These are phyloP conservation scores for Paxillus involutus DNA, from an alignment of 768 basidiomycete species.

Conservation along the genomic window DNA sequence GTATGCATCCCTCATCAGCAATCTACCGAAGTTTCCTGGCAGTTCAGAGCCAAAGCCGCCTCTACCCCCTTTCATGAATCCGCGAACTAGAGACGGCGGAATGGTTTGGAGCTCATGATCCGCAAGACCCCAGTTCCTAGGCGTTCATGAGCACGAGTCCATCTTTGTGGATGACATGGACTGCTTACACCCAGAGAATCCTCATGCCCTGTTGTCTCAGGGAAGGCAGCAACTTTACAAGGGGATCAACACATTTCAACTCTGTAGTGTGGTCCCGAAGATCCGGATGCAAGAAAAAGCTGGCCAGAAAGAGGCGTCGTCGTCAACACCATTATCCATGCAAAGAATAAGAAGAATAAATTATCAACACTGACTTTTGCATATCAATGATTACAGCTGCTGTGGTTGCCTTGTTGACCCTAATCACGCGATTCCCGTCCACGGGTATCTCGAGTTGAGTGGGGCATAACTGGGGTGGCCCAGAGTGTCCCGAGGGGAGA, in stretches of 20 bases:
- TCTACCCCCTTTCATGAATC: conserved; percentile 47
- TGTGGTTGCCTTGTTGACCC: conserved; percentile 47
- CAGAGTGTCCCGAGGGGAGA: conserved; percentile 23
- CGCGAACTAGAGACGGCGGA: conserved; percentile 57
- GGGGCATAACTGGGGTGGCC: conserved; percentile 33
- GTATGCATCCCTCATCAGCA: conserved; percentile 55
- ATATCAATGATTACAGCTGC: conserved; percentile 70
- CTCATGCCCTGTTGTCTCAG: conserved; percentile 51
- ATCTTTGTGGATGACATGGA: background rate
- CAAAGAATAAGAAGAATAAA: background rate
- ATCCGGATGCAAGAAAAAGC: conserved; percentile 67
- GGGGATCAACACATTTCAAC: conserved; percentile 54
- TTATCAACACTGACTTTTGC: conserved; percentile 58
- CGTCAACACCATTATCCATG: conserved; percentile 4
- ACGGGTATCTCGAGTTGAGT: conserved; percentile 55
- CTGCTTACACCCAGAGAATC: conserved; percentile 63
- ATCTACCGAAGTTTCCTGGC: conserved; percentile 51
- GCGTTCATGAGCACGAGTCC: background rate
- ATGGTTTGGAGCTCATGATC: conserved; percentile 60
- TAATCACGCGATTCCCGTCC: conserved; percentile 48
- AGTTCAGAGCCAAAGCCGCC: conserved; percentile 57
- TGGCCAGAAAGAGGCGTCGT: conserved; percentile 15
- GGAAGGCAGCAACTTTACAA: conserved; percentile 46
- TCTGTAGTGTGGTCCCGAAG: conserved; percentile 55
- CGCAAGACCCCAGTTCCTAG: conserved; percentile 73